Conservation (phyloP, 306 rosid genomes). For the Medicago arabica region DNA sequence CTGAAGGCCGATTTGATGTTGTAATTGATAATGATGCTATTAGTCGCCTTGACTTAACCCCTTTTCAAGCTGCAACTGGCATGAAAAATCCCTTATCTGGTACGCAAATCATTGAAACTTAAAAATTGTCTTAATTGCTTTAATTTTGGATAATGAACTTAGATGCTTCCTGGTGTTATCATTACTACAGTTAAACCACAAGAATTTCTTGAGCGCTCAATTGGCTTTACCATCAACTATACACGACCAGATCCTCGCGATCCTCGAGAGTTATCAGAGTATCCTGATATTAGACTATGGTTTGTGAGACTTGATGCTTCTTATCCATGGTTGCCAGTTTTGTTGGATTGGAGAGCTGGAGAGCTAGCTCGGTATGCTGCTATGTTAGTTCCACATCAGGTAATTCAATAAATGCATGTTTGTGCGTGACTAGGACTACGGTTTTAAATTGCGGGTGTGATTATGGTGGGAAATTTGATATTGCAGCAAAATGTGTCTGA, state of each 20-base stretch:
- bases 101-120: slow-evolving; percentile 38
- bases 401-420: slow-evolving; percentile 32
- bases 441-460: not conserved
- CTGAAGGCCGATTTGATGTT: slow-evolving; percentile 78
- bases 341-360: slow-evolving; percentile 94
- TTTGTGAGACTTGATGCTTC: slow-evolving; percentile 89
- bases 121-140: not conserved
- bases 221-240: slow-evolving; percentile 85
- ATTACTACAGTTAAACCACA: slow-evolving; percentile 67
- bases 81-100: slow-evolving; percentile 74
- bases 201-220: slow-evolving; percentile 73
- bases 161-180: slow-evolving; percentile 28
- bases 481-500: too few relatives aligned
- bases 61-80: slow-evolving; percentile 83
- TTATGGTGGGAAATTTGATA: not conserved
- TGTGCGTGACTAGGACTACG: not conserved
- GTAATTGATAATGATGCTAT: slow-evolving; percentile 65
- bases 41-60: slow-evolving; percentile 65
- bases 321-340: slow-evolving; percentile 92
- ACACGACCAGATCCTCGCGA: slow-evolving; percentile 75
- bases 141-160: slow-evolving; percentile 26
- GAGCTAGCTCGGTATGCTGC: slow-evolving; percentile 95
- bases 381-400: slow-evolving; percentile 98
- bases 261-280: slow-evolving; percentile 80
- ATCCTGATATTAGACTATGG: slow-evolving; percentile 88